A percentile compares a stretch with the other conserved stretches of the same genome.
Evolutionary conservation across 2,329 filamentous ascomycete genomes (phyloP).

Genomic region (Epichloe festucae): DNA sequence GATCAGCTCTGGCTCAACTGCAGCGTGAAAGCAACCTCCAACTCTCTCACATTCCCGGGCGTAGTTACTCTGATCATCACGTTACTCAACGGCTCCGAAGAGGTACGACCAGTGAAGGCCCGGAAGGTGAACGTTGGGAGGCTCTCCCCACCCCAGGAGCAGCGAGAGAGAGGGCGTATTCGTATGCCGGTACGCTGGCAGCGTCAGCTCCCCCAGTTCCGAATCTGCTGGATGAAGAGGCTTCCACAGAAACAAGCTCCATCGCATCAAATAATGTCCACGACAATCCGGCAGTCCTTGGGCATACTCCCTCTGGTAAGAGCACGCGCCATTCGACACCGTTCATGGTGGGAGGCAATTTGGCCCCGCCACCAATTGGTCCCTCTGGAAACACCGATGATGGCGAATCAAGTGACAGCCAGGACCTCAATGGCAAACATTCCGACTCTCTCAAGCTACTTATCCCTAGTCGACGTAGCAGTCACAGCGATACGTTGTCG

Average conservation of each 20-base stretch:
- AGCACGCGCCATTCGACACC: slow-evolving; percentile 11
- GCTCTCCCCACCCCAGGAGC: slow-evolving; percentile 2
- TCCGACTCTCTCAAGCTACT: slow-evolving; percentile 26
- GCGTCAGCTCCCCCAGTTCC: not conserved
- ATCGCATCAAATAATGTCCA: not conserved
- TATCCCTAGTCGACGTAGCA: slow-evolving; percentile 32
- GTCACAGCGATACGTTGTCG: slow-evolving; percentile 32
- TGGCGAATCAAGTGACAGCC: not conserved
- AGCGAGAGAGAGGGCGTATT: slow-evolving; percentile 10
- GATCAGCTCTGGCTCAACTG: slow-evolving; percentile 77
- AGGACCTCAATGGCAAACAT: slow-evolving; percentile 2
- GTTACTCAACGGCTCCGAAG: slow-evolving; percentile 13
- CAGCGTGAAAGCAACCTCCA: slow-evolving; percentile 69
- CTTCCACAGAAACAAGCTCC: not conserved
- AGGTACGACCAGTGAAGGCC: slow-evolving; percentile 15
- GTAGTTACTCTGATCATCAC: slow-evolving; percentile 35
- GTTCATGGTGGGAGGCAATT: slow-evolving; percentile 26
- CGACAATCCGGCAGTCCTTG: slow-evolving; percentile 3
- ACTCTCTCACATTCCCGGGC: slow-evolving; percentile 52
- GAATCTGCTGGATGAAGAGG: not conserved
- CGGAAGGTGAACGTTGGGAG: slow-evolving; percentile 9
- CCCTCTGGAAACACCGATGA: slow-evolving; percentile 6
- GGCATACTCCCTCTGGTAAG: slow-evolving; percentile 6
- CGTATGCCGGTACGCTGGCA: slow-evolving; percentile 4
- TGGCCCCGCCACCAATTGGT: slow-evolving; percentile 28